Evolutionary conservation across 345 rosid species (phyloP), one percentile per base, ranked within the genome.

Genomic region (Eutrema yunnanense): DNA sequence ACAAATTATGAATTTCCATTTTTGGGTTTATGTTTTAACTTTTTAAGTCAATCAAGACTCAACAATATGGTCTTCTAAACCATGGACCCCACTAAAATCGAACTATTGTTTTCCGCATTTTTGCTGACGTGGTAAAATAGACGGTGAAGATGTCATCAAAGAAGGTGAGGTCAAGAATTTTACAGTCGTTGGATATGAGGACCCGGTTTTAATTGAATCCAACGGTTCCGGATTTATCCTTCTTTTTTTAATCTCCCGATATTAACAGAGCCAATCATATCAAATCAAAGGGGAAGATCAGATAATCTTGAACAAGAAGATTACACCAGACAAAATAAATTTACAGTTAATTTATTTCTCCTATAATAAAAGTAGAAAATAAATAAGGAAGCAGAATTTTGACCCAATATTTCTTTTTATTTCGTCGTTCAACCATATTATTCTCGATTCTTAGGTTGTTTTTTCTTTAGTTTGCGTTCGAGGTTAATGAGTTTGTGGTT

Each of bases 41-140:
- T 33, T 67, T 51, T n/a, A 7, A 64, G 71, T 64, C 71, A 54
- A 64, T 9, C 36, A 62, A 5, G 50, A 71, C 61, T 38, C 0
- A 1, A 41, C 8, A 5, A 6, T 2, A 37, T 38, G 63, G 57
- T 73, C 71, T 63, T 32, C 34, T 32, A 32, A 16, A 32, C 34
- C 13, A 3, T 69, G 65, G 73, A 13, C 46, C 73, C 73, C 54
- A 56, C 73, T 42, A 30, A 10, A 27, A 33, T 9, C 19, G 7
- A 49, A 65, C 57, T 12, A 11, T 38, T 49, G 0, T 6, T 65
- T 67, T 22, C 52, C 6, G 19, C 8, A 10, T 27, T 2, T 48
- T 4, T 42, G 22, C 19, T 73, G 56, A 54, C 48, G 63, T 62
- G 69, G 42, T 6, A 2, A 2, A 32, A 4, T 55, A 13, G 43